Evolutionary conservation across 176 grass and related monocot species (phyloP), one percentile per base, ranked within the genome.

Genomic region (Pontederia paniculata): DNA sequence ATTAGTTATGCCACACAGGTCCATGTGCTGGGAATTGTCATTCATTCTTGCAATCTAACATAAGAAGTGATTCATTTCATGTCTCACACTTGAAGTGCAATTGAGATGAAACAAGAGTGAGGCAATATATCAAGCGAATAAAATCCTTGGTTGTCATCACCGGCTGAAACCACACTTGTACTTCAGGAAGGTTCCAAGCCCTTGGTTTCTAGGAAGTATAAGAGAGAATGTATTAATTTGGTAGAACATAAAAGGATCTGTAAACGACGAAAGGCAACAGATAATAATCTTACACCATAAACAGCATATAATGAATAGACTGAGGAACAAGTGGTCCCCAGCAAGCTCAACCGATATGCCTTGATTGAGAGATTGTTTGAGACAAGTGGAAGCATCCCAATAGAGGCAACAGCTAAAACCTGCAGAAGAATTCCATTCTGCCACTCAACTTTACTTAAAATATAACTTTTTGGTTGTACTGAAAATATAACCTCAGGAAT

Each of bases 11-110:
- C 10, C 8, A 15, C 7, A 70, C 42, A 53, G n/a, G 19, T 25
- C 69, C 41, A 49, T 45, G 18, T 70, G 52, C 56, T 64, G 69
- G 14, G 45, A 57, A 52, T 20, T 47, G 47, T 52, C 13, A 28
- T 9, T 73, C 58, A 20, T 19, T 12, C 42, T 3, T 77, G 71
- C 22, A 60, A 55, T 58, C 74, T 78, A 12, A 77, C 42, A 23
- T 57, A 44, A 14, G 23, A 10, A 65, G 17, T n/a, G 17, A 9
- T 46, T 20, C 1, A 58, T 12, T 52, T 52, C 4, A 73, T 37
- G 28, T 53, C 86, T 98, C 83, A 98, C 94, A 75, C 37, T 98
- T 98, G 75, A 88, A 81, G 57, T 77, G 94, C 22, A 88, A 58
- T 56, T 84, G 82, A 73, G 87, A 91, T 23, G 83, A 77, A 77